A percentile compares a stretch with the other conserved stretches of the same genome.
These are phyloP conservation scores for Cinnamomum chago DNA, from an alignment of 164 flowering plant genomes.

Conservation along the genomic window DNA sequence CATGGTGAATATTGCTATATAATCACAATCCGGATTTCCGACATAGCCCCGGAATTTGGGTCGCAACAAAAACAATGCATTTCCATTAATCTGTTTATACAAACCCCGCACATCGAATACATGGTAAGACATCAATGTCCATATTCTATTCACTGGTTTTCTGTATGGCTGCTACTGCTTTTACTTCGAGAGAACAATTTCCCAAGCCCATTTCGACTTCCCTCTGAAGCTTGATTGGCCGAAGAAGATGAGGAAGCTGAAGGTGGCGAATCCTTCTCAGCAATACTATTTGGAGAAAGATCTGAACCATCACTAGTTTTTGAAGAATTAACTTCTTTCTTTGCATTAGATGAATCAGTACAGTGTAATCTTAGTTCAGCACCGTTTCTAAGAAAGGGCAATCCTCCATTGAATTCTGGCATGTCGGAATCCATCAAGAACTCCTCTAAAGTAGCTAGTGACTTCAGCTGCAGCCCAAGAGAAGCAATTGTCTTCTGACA, in stretches of 20 bases:
- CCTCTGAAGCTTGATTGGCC: conserved; percentile 33
- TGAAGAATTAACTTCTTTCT: conserved; percentile 17
- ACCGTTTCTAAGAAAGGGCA: conserved; percentile 17
- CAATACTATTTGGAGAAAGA: conserved; percentile 20
- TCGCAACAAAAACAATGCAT: no score
- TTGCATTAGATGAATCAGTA: conserved; percentile 30
- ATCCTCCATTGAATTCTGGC: conserved; percentile 30
- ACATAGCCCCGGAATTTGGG: no score
- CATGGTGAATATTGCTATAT: no score
- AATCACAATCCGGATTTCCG: no score
- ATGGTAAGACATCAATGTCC: background rate
- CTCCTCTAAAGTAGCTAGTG: conserved; percentile 81
- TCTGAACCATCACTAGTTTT: conserved; percentile 18
- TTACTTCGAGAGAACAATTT: conserved; percentile 53
- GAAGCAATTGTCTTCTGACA: conserved; percentile 91
- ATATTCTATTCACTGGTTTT: conserved; percentile 10
- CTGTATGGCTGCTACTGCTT: conserved; percentile 20
- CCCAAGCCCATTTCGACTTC: conserved; percentile 56
- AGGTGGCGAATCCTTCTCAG: conserved; percentile 34
- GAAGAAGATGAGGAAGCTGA: conserved; percentile 36
- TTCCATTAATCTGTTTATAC: background rate
- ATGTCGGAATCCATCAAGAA: conserved; percentile 58
- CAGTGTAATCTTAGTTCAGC: conserved; percentile 39
- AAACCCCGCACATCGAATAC: background rate
- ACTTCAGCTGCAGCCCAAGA: conserved; percentile 70